These are phyloP conservation scores for Suhomyces panamericanus DNA, from an alignment of 1,139 yeast genomes.

Conservation along the genomic window DNA sequence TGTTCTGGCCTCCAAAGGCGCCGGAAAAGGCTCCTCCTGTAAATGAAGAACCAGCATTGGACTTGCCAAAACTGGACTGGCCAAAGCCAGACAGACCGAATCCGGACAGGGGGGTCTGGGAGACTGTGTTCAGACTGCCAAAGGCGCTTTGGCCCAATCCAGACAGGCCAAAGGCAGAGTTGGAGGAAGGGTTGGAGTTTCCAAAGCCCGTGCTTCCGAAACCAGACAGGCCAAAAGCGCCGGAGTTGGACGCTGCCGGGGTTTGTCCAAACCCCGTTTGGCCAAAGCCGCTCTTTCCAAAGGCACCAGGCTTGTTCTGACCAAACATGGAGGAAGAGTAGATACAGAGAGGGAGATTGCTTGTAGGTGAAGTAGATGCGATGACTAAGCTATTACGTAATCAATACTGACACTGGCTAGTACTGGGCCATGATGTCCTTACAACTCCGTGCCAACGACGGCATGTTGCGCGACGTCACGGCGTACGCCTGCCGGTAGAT, in stretches of 20 bases:
- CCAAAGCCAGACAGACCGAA: conserved; percentile 1
- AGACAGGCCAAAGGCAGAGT: no score
- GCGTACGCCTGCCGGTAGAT: conserved; percentile 65
- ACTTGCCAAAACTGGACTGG: not conserved
- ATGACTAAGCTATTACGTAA: no score
- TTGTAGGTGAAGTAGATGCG: no score
- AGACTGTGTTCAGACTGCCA: not conserved
- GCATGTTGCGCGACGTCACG: conserved; percentile 36
- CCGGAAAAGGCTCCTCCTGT: conserved; percentile 1
- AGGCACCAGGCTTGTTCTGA: conserved; percentile 1
- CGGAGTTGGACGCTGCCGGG: not conserved
- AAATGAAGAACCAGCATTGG: not conserved
- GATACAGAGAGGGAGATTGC: no score
- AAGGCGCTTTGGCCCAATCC: no score
- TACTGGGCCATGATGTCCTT: conserved; percentile 10
- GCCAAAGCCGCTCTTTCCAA: conserved; percentile 2
- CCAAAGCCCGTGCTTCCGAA: conserved; percentile 1
- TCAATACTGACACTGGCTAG: not conserved
- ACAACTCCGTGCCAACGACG: conserved; percentile 28
- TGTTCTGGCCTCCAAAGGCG: conserved; percentile 3
- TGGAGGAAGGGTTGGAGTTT: no score
- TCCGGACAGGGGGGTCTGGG: no score
- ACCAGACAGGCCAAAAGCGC: conserved; percentile 13
- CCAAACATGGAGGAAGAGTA: conserved; percentile 7
- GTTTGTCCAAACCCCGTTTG: conserved; percentile 8